These are phyloP conservation scores for Epichloe festucae DNA, from an alignment of 2,329 filamentous ascomycete species.

Conservation along the genomic window DNA sequence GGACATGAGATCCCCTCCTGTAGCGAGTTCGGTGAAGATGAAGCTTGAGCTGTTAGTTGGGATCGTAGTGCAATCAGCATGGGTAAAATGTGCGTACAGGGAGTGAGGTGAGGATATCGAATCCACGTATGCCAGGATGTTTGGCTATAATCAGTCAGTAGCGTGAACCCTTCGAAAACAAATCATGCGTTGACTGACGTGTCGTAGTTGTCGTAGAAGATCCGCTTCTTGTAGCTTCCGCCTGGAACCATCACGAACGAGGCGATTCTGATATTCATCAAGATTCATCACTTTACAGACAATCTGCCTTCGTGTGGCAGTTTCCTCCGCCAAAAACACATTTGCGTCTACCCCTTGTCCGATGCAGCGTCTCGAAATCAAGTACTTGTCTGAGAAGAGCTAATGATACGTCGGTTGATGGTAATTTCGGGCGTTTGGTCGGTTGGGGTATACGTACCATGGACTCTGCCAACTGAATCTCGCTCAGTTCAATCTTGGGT, in stretches of 20 bases:
- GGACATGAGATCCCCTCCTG: conserved; percentile 40
- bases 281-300: conserved; percentile 56
- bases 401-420: not conserved
- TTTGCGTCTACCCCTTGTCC: conserved; percentile 24
- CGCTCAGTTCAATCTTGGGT: conserved; percentile 11
- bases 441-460: conserved; percentile 12
- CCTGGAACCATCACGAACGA: conserved; percentile 16
- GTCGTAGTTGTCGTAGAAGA: conserved; percentile 39
- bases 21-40: conserved; percentile 43
- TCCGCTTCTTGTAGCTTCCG: conserved; percentile 35
- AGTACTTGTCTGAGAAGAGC: conserved; percentile 22
- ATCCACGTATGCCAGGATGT: conserved; percentile 38
- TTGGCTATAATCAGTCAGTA: conserved; percentile 29
- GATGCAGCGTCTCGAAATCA: conserved; percentile 21
- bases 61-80: not conserved
- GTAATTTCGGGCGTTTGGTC: not conserved
- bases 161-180: not conserved
- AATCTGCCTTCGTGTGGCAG: conserved; percentile 41
- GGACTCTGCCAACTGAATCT: conserved; percentile 20
- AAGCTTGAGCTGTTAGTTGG: conserved; percentile 24
- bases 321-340: conserved; percentile 30
- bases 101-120: conserved; percentile 35
- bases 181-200: conserved; percentile 27
- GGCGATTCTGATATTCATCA: conserved; percentile 16
- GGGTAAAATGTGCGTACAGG: conserved; percentile 23